Conservation (phyloP, 2,329 filamentous ascomycete species). For the Coccinonectria pachysandricola region DNA sequence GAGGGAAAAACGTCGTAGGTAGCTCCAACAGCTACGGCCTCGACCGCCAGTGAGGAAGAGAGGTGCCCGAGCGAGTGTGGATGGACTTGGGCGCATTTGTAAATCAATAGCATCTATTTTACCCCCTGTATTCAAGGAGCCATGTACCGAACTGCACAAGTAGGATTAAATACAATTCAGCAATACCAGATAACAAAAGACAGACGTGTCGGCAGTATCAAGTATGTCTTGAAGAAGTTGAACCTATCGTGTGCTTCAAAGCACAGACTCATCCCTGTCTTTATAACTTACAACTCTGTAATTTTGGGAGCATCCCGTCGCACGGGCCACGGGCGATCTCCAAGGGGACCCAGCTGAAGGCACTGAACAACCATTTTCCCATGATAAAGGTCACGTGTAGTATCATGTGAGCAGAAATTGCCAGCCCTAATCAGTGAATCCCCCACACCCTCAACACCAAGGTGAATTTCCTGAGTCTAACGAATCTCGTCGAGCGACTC, state of each 20-base stretch:
- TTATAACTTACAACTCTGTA: too few species aligned
- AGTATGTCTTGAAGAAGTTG: too few species aligned
- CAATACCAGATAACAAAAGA: too few species aligned
- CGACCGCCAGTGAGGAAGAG: conserved; percentile 12
- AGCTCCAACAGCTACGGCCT: conserved; percentile 31
- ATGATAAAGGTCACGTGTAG: too few species aligned
- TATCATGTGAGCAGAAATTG: conserved; percentile 7
- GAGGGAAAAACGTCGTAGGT: conserved; percentile 44
- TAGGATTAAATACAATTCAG: conserved; percentile 20
- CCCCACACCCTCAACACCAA: conserved; percentile 20
- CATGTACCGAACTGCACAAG: conserved; percentile 23
- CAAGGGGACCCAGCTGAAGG: too few species aligned
- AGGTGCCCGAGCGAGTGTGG: conserved; percentile 3
- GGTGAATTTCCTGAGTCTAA: conserved; percentile 14
- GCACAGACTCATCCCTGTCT: too few species aligned
- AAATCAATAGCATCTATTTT: conserved; percentile 16
- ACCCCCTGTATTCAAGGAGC: conserved; percentile 10
- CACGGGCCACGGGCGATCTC: too few species aligned
- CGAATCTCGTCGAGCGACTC: conserved; percentile 18
- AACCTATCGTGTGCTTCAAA: too few species aligned
- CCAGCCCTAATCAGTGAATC: conserved; percentile 22
- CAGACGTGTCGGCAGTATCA: too few species aligned
- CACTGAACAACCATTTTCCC: too few species aligned
- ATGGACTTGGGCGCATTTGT: conserved; percentile 8
- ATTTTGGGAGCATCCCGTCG: too few species aligned